phyloP scores from a whole-genome alignment of 2,329 filamentous ascomycete genomes.

The Oidium heveae region DNA sequence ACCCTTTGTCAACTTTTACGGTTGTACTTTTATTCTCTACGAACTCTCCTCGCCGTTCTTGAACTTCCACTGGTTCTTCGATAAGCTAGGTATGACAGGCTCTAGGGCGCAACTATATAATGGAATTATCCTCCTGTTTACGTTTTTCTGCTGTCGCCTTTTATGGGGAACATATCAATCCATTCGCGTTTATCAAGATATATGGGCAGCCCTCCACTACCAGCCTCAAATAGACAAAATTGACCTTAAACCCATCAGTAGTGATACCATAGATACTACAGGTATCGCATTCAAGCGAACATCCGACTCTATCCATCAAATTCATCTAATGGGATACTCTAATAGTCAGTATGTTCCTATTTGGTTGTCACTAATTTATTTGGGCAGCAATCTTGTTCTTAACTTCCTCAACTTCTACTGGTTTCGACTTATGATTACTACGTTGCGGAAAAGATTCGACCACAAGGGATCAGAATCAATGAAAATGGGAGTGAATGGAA shows the following conservation, averaged over 20 bases:
- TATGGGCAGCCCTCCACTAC: constrained; percentile 32
- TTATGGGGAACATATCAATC: constrained; percentile 57
- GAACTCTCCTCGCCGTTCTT: constrained; percentile 67
- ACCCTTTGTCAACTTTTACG: constrained; percentile 69
- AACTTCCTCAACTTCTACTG: constrained; percentile 63
- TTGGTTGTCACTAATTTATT: constrained; percentile 45
- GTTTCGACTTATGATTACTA: constrained; percentile 70
- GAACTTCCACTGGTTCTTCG: constrained; percentile 81
- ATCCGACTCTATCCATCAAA: constrained; percentile 6
- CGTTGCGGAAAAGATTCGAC: constrained; percentile 52
- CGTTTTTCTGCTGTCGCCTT: constrained; percentile 54
- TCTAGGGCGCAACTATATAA: constrained; percentile 51
- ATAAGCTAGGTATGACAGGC: constrained; percentile 63
- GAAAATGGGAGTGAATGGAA: no score
- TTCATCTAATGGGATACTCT: constrained; percentile 24
- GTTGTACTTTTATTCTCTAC: constrained; percentile 59
- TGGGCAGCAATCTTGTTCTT: constrained; percentile 43
- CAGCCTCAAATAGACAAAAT: constrained; percentile 7
- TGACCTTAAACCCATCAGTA: neutral
- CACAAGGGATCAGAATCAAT: constrained; percentile 12
- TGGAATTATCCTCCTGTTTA: constrained; percentile 42
- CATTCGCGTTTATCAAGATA: constrained; percentile 41
- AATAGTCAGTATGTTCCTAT: constrained; percentile 30
- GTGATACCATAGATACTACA: neutral
- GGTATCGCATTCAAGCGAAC: constrained; percentile 3